Evolutionary conservation across 1,284 basidiomycete genomes (phyloP).

Genomic region (Leccinum glutinopallens): DNA sequence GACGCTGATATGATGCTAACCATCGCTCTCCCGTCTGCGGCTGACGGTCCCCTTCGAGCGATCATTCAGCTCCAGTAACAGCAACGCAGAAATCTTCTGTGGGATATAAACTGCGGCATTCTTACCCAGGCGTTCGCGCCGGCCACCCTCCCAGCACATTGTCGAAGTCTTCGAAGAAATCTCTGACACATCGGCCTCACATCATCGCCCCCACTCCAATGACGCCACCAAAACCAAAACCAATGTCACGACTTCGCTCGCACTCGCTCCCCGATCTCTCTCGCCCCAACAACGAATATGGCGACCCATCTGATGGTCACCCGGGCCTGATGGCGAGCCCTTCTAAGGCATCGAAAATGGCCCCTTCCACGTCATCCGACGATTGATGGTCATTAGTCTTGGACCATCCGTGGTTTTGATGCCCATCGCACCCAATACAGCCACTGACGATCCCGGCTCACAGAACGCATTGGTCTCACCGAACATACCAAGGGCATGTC

Average conservation of each 20-base stretch:
- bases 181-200: not conserved
- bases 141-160: constrained; percentile 20
- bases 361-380: constrained; percentile 42
- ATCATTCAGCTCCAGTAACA: not conserved
- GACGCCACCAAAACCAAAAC: not conserved
- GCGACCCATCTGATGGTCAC: constrained; percentile 28
- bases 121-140: constrained; percentile 33
- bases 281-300: not conserved
- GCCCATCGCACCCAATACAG: not conserved
- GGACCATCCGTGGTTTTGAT: not conserved
- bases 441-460: not conserved
- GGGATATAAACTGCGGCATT: constrained; percentile 18
- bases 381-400: constrained; percentile 14
- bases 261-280: not conserved
- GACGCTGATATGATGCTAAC: constrained; percentile 15
- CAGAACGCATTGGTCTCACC: no score
- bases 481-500: no score
- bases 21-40: constrained; percentile 52
- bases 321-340: constrained; percentile 23
- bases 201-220: not conserved
- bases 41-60: not conserved
- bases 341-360: constrained; percentile 62
- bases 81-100: not conserved
- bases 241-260: not conserved
- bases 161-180: not conserved